Evolutionary conservation across 768 basidiomycete species (phyloP).

Genomic region (Rhizopogon vulgaris): DNA sequence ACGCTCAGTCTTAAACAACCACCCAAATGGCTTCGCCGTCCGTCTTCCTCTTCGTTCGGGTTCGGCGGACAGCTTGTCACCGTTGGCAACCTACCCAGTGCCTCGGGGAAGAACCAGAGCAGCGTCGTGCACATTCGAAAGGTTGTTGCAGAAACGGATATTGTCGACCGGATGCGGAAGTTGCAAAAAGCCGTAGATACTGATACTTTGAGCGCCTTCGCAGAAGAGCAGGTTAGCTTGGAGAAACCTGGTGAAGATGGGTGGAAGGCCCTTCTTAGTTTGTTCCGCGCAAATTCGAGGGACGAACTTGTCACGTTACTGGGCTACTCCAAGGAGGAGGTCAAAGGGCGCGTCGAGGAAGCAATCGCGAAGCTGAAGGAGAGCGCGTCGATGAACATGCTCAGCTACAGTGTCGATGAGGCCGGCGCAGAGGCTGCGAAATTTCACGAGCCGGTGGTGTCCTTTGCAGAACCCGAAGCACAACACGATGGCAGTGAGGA

Average conservation of each 20-base stretch:
- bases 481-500: conserved; percentile 25
- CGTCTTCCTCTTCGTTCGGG: conserved; percentile 76
- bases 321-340: conserved; percentile 87
- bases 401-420: conserved; percentile 31
- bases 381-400: conserved; percentile 21
- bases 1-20: conserved; percentile 86
- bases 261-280: conserved; percentile 84
- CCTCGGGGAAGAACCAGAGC: conserved; percentile 78
- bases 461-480: conserved; percentile 72
- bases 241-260: conserved; percentile 40
- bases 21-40: conserved; percentile 94
- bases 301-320: conserved; percentile 87
- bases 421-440: conserved; percentile 36
- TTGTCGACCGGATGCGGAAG: conserved; percentile 69
- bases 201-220: conserved; percentile 56
- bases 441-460: conserved; percentile 71
- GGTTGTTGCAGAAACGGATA: conserved; percentile 66
- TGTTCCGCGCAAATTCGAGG: conserved; percentile 85
- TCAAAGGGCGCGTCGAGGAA: conserved; percentile 71
- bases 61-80: conserved; percentile 86
- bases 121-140: conserved; percentile 73
- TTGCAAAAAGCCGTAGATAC: conserved; percentile 59
- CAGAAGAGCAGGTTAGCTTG: conserved; percentile 43
- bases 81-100: conserved; percentile 67
- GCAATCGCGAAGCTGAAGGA: conserved; percentile 73